A percentile compares a stretch with the other conserved stretches of the same genome.
Evolutionary conservation across 2,329 filamentous ascomycete genomes (phyloP).

Genomic region (Tolypocladium guangdongense): DNA sequence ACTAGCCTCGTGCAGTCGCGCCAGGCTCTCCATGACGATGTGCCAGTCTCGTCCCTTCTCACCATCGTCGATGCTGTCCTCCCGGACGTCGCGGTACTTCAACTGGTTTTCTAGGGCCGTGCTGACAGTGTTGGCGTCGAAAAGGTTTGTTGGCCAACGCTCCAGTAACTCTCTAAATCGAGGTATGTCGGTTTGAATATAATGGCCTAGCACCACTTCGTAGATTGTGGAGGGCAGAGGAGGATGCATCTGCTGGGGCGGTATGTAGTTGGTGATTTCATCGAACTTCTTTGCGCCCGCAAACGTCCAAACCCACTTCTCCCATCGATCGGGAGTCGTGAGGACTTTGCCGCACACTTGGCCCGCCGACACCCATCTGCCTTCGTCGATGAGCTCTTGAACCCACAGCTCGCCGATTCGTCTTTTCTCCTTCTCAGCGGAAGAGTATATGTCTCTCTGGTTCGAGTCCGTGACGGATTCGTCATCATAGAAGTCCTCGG

Average conservation of each 20-base stretch:
- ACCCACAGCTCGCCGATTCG: conserved; percentile 91
- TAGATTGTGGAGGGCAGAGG: conserved; percentile 75
- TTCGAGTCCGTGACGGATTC: conserved; percentile 43
- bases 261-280: conserved; percentile 79
- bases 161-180: conserved; percentile 72
- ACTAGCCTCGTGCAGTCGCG: conserved; percentile 72
- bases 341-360: conserved; percentile 75
- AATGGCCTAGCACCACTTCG: conserved; percentile 81
- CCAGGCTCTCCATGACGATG: conserved; percentile 77
- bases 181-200: conserved; percentile 66
- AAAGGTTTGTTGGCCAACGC: conserved; percentile 74
- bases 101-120: conserved; percentile 75
- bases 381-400: conserved; percentile 64
- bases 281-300: conserved; percentile 78
- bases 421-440: conserved; percentile 75
- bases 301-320: conserved; percentile 92
- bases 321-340: conserved; percentile 71
- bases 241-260: conserved; percentile 63
- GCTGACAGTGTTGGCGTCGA: conserved; percentile 66
- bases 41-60: conserved; percentile 73
- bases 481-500: conserved; percentile 67
- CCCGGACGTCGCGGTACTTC: conserved; percentile 59
- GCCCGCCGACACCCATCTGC: conserved; percentile 69
- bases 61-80: conserved; percentile 66
- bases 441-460: conserved; percentile 47